Conservation (phyloP, 805 yeast genomes). For the Barnettozyma salicaria region DNA sequence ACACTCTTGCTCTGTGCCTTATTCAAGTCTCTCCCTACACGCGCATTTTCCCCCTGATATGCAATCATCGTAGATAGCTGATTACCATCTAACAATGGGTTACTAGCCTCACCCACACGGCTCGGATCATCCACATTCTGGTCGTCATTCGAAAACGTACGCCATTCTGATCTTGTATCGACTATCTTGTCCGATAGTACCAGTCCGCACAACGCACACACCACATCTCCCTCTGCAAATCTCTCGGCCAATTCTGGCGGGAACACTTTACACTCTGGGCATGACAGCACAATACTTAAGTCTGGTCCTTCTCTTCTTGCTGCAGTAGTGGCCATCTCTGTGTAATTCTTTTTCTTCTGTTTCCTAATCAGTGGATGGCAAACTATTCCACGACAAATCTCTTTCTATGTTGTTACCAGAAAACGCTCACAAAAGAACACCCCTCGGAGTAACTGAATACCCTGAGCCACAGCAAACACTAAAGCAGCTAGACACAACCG, state of each 20-base stretch:
- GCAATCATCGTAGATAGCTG: constrained; percentile 91
- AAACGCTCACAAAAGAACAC: too few relatives aligned
- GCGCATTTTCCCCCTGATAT: constrained; percentile 71
- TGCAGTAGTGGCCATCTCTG: constrained; percentile 9
- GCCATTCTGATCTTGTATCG: constrained; percentile 97
- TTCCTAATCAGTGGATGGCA: not conserved
- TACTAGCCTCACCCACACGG: constrained; percentile 98
- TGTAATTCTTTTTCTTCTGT: constrained; percentile 1
- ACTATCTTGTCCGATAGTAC: constrained; percentile 89
- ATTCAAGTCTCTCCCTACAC: constrained; percentile 81
- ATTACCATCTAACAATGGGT: constrained; percentile 85
- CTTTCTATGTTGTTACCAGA: too few relatives aligned
- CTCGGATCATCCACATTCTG: constrained; percentile 98
- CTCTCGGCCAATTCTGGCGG: constrained; percentile 95
- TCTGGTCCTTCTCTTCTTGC: constrained; percentile 54
- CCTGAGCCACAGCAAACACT: too few relatives aligned
- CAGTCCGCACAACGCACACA: constrained; percentile 95
- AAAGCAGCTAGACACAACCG: too few relatives aligned
- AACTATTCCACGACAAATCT: too few relatives aligned
- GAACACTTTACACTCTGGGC: constrained; percentile 93
- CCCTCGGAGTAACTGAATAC: not conserved
- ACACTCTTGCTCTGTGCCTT: constrained; percentile 83
- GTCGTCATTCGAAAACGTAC: constrained; percentile 96
- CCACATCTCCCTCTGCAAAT: constrained; percentile 96
- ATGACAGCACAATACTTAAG: constrained; percentile 80